phyloP scores from a whole-genome alignment of 2,329 filamentous ascomycete genomes.

The Xylariales sp. region DNA sequence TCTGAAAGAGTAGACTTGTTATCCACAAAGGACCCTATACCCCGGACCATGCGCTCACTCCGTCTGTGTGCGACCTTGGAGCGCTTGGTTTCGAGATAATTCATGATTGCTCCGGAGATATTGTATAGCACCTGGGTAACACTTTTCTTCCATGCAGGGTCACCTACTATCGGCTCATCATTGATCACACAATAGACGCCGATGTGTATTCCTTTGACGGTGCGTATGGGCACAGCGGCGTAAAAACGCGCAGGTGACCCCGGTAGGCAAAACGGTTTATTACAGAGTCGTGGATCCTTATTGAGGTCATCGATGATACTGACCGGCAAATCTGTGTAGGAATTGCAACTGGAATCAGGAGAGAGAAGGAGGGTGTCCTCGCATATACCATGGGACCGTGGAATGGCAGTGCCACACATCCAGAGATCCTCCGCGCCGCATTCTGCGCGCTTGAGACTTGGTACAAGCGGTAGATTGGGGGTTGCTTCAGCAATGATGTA shows the following conservation, averaged over 20 bases:
- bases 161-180: constrained; percentile 2
- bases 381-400: constrained; percentile 25
- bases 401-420: constrained; percentile 26
- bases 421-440: constrained; percentile 13
- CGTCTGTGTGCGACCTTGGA: constrained; percentile 8
- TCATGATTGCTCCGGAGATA: constrained; percentile 12
- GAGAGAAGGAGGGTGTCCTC: constrained; percentile 20
- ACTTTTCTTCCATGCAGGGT: not conserved
- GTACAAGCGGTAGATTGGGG: constrained; percentile 30
- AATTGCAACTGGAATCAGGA: not conserved
- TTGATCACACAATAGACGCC: constrained; percentile 14
- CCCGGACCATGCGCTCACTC: constrained; percentile 18
- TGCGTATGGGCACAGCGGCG: constrained; percentile 14
- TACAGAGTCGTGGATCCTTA: constrained; percentile 23
- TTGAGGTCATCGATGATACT: constrained; percentile 29
- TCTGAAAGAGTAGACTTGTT: constrained; percentile 16
- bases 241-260: constrained; percentile 14
- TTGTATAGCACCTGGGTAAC: constrained; percentile 11
- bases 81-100: constrained; percentile 12
- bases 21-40: constrained; percentile 18
- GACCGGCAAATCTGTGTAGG: constrained; percentile 22
- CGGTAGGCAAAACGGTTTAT: constrained; percentile 11
- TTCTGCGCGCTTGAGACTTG: constrained; percentile 1
- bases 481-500: constrained; percentile 50
- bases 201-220: constrained; percentile 11